Evolutionary conservation across 1,284 basidiomycete species (phyloP), one percentile per base, ranked within the genome.

Genomic region (Leccinum subrobustum): DNA sequence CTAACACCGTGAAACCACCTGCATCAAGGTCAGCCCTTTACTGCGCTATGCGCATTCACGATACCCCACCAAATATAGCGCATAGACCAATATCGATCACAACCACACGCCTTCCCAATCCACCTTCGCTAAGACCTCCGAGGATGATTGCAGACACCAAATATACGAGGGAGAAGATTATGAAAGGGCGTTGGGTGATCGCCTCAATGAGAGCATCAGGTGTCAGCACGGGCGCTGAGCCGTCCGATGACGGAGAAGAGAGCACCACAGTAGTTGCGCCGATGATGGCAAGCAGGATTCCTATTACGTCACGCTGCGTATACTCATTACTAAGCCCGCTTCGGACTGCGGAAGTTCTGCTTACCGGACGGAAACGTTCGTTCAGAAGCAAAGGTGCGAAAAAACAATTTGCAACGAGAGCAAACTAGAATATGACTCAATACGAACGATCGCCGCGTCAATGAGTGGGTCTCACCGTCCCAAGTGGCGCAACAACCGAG

Each of bases 1-100:
- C 88, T 3, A 99, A 79, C 0, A 98, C 96, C 1, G 96, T 98
- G 73, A 96, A 98, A 4, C 94, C 96, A 27, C 95, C 94, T 89
- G 64, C 60, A 33, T 54, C 18, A 29, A 42, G 47, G 57, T 64
- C 31, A 60, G 61, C 25, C 54, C 14, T 55, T 51, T 27, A 61
- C 53, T 44, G 11, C 33, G 48, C 59, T 60, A 27, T 29, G 47
- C 27, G 20, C 29, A 29, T 48, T 18, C 52, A 58, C 6, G n/a
- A 52, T 52, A 35, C 63, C 80, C 65, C 63, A 88, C 93, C 93
- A 71, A 94, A 95, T 14, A 96, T 75, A 2, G 92, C 93, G 73
- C 94, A 96, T 9, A 95, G 71, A 0, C 93, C 93, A 14, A 98
- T 83, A 73, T 99, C 96, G 58, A 98, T 83, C 62, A 91, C 85